Percentiles rank a stretch among this genome's conserved stretches.
phyloP scores from a whole-genome alignment of 2,329 filamentous ascomycete species.

The Corniculantispora saksenae region DNA sequence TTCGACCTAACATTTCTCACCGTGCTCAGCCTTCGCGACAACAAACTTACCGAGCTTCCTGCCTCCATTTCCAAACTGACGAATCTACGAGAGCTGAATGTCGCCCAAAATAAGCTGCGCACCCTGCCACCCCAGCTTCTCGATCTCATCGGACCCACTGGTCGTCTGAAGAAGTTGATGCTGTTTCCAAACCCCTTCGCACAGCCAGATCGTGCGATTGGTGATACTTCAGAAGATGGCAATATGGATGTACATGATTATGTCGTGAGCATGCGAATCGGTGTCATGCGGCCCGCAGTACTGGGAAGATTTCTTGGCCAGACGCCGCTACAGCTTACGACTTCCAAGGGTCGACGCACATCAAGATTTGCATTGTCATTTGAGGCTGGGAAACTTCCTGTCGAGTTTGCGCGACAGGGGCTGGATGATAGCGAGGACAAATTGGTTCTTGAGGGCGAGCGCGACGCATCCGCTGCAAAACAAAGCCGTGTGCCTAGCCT shows the following conservation, averaged over 20 bases:
- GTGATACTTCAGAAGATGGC: conserved; percentile 3
- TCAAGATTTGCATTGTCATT: conserved; percentile 6
- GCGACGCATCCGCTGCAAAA: conserved; percentile 4
- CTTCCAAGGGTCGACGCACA: conserved; percentile 11
- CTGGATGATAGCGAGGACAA: not conserved
- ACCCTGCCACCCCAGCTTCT: conserved; percentile 65
- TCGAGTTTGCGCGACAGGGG: conserved; percentile 23
- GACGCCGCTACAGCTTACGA: conserved; percentile 13
- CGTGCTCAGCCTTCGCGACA: conserved; percentile 66
- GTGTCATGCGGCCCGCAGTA: not conserved
- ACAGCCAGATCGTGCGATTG: conserved; percentile 36
- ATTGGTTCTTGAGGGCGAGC: conserved; percentile 17
- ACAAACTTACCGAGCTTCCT: conserved; percentile 62
- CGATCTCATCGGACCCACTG: conserved; percentile 48
- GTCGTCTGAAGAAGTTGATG: conserved; percentile 52
- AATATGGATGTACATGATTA: conserved; percentile 20
- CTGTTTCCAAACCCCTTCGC: conserved; percentile 66
- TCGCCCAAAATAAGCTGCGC: conserved; percentile 63
- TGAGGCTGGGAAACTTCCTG: conserved; percentile 16
- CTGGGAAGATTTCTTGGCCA: conserved; percentile 19
- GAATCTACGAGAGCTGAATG: conserved; percentile 63
- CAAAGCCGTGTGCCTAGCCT: conserved; percentile 49
- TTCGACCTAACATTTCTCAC: conserved; percentile 64
- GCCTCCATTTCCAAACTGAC: conserved; percentile 57
- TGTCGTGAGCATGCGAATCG: conserved; percentile 14